Conservation (phyloP, 2,329 filamentous ascomycete species). For the Biscogniauxia marginata region DNA sequence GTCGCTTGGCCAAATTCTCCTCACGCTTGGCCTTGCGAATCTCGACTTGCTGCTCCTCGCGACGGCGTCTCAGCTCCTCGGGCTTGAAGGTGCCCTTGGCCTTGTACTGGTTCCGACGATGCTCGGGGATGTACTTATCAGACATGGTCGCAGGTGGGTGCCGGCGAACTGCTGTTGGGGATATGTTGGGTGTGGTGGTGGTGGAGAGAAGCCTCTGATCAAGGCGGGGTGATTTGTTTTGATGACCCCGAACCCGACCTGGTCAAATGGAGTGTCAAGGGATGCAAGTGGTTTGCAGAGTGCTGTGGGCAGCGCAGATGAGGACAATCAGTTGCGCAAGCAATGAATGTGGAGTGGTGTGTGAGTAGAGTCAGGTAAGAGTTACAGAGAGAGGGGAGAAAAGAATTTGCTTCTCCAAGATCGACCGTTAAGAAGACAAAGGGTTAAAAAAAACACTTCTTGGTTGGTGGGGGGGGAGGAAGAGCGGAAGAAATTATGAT, state of each 20-base stretch:
- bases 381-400: background rate
- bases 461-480: constrained; percentile 11
- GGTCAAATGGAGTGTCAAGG: background rate
- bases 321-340: background rate
- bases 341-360: background rate
- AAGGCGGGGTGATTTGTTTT: constrained; percentile 35
- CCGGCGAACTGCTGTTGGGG: constrained; percentile 10
- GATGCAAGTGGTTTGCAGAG: too few relatives aligned
- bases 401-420: background rate
- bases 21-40: constrained; percentile 98
- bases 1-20: constrained; percentile 97
- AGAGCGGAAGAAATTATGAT: constrained; percentile 29
- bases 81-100: constrained; percentile 99
- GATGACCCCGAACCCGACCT: constrained; percentile 15
- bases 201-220: constrained; percentile 15
- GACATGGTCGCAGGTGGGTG: constrained; percentile 67
- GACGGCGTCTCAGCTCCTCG: constrained; percentile 95
- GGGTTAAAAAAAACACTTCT: constrained; percentile 14
- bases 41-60: constrained; percentile 98
- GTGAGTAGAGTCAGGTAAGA: background rate
- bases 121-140: constrained; percentile 98
- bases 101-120: constrained; percentile 99
- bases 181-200: constrained; percentile 17
- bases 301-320: too few relatives aligned
- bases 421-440: constrained; percentile 7